Percentiles rank a stretch among this genome's conserved stretches.
Conservation (phyloP, 257 asterid genomes). For the Paulownia fortunei region DNA sequence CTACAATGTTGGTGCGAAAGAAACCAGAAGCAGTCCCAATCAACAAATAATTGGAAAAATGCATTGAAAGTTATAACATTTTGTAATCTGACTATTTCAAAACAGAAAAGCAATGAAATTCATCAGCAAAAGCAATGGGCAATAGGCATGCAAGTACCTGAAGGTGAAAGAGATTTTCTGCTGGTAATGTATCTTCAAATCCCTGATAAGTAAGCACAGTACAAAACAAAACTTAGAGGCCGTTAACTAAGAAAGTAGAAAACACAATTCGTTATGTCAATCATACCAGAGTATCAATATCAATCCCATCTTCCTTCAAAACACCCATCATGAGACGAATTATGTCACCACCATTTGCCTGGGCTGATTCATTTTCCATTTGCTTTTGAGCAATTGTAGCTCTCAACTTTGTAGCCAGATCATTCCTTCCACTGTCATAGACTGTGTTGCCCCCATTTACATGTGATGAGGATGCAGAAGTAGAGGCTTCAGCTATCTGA, state of each 20-base stretch:
- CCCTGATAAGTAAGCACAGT: slow-evolving; percentile 60
- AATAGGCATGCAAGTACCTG: slow-evolving; percentile 64
- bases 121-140: slow-evolving; percentile 17
- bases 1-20: not conserved
- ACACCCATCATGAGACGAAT: slow-evolving; percentile 96
- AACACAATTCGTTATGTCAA: slow-evolving; percentile 24
- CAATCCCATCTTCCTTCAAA: slow-evolving; percentile 89
- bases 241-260: slow-evolving; percentile 22
- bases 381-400: slow-evolving; percentile 91
- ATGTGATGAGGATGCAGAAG: slow-evolving; percentile 78
- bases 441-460: slow-evolving; percentile 48
- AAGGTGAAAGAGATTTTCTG: slow-evolving; percentile 86
- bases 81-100: not conserved
- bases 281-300: slow-evolving; percentile 81
- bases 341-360: slow-evolving; percentile 75
- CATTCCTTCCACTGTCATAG: slow-evolving; percentile 74
- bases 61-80: not conserved
- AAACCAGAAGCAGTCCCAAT: slow-evolving; percentile 21
- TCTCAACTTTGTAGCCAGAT: slow-evolving; percentile 89
- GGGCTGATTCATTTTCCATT: slow-evolving; percentile 80
- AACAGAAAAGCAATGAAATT: slow-evolving; percentile 11
- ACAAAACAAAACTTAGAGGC: slow-evolving; percentile 32
- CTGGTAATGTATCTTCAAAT: slow-evolving; percentile 91
- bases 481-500: slow-evolving; percentile 72
- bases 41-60: slow-evolving; percentile 12